Conservation (phyloP, 2,329 filamentous ascomycete genomes). For the Trichoderma breve region DNA sequence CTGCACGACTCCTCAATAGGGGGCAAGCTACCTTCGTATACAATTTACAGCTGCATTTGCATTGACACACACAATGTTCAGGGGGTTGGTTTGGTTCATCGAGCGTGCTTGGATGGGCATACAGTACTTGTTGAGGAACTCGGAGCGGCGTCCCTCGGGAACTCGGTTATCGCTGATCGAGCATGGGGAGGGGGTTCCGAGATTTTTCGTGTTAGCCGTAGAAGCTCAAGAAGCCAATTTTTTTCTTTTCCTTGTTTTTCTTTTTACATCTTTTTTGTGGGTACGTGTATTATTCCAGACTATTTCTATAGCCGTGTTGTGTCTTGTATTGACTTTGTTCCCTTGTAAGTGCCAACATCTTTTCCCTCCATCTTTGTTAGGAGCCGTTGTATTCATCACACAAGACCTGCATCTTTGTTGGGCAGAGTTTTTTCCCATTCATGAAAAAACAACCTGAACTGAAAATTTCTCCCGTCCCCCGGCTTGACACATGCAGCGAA, state of each 20-base stretch:
- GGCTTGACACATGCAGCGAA: constrained; percentile 15
- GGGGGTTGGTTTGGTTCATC: neutral
- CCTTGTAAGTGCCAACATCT: neutral
- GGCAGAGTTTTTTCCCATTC: neutral
- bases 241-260: neutral
- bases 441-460: neutral
- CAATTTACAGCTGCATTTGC: neutral
- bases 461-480: neutral
- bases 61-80: neutral
- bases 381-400: neutral
- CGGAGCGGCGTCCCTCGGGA: neutral
- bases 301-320: neutral
- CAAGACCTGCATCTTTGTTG: neutral
- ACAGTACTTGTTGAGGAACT: neutral
- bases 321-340: neutral
- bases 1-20: neutral
- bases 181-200: neutral
- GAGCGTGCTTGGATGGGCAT: neutral
- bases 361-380: neutral
- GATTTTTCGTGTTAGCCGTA: neutral
- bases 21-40: neutral
- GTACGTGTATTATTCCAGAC: neutral
- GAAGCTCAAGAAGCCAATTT: neutral
- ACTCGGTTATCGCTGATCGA: constrained; percentile 16
- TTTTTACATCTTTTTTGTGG: neutral